Conservation (phyloP, 129 eudicot genomes). For the Ambrosia artemisiifolia region DNA sequence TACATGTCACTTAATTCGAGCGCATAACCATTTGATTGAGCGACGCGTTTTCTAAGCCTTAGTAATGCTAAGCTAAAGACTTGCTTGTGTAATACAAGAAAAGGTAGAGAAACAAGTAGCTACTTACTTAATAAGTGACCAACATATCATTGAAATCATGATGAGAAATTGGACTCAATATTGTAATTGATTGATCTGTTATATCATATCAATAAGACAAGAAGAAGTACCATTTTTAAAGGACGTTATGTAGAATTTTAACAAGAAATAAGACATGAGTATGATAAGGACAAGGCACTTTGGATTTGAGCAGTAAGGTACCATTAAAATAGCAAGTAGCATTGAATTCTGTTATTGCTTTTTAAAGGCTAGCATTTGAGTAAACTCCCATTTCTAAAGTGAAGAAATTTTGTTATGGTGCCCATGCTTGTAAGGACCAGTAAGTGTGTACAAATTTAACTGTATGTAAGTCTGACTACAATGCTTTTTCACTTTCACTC, state of each 20-base stretch:
- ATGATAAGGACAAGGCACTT: slow-evolving; percentile 33
- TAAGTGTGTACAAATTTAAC: slow-evolving; percentile 27
- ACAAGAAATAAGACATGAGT: slow-evolving; percentile 18
- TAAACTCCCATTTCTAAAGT: slow-evolving; percentile 37
- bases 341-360: slow-evolving; percentile 41
- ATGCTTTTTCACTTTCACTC: slow-evolving; percentile 28
- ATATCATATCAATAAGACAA: slow-evolving; percentile 7
- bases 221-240: not conserved
- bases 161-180: not conserved
- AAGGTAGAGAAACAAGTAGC: not conserved
- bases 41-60: not conserved
- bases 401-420: slow-evolving; percentile 24
- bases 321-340: slow-evolving; percentile 34
- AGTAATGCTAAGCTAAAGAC: not conserved
- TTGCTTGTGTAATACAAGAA: not conserved
- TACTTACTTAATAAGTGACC: not conserved
- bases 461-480: slow-evolving; percentile 31
- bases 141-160: not conserved
- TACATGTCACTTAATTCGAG: no score
- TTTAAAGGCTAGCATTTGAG: slow-evolving; percentile 39
- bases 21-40: not conserved
- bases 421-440: slow-evolving; percentile 35
- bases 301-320: slow-evolving; percentile 33
- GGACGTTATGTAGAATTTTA: slow-evolving; percentile 13
- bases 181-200: slow-evolving; percentile 6